These are phyloP conservation scores for Nidularia sp. DNA, from an alignment of 768 basidiomycete genomes.

Conservation along the genomic window DNA sequence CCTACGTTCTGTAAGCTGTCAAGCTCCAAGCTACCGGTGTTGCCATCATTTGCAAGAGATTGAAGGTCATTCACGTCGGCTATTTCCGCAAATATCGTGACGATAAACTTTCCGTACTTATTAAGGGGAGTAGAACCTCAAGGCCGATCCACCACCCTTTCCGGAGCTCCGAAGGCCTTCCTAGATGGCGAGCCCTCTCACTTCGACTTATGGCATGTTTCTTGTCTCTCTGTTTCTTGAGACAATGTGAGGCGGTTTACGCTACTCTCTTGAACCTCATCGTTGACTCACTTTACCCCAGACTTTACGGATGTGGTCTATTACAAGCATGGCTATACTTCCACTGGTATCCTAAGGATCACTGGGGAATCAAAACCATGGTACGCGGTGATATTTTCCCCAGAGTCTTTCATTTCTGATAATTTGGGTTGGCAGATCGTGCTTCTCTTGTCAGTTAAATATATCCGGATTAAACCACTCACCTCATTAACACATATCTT, in stretches of 20 bases:
- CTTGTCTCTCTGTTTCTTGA: neutral
- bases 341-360: conserved; percentile 15
- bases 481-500: neutral
- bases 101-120: no score
- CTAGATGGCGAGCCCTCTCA: neutral
- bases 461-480: neutral
- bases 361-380: conserved; percentile 11
- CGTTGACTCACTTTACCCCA: neutral
- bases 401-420: neutral
- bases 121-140: no score
- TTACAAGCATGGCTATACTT: conserved; percentile 16
- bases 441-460: conserved; percentile 1
- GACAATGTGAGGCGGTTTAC: neutral
- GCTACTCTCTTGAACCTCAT: neutral
- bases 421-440: conserved; percentile 1
- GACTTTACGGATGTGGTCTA: conserved; percentile 16
- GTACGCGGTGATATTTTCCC: conserved; percentile 1
- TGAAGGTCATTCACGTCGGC: no score
- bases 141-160: no score
- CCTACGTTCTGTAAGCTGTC: no score
- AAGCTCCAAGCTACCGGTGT: no score
- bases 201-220: neutral
- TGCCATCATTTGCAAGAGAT: no score
- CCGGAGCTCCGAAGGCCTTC: neutral
- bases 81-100: no score